phyloP scores from a whole-genome alignment of 257 asterid species.

The Solanum neorickii region DNA sequence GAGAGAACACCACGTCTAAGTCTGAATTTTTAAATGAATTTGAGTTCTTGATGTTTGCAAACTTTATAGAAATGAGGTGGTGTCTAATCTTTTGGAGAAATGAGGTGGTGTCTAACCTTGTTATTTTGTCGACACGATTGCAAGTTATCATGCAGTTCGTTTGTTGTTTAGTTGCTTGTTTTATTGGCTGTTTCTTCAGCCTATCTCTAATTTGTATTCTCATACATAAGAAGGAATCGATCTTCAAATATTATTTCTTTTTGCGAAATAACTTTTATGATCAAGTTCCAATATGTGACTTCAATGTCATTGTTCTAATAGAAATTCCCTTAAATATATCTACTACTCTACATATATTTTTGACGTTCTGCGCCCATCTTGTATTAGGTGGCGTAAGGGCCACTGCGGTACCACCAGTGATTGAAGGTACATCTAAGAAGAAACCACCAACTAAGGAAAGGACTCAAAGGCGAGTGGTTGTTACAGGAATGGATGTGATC shows the following conservation, averaged over 20 bases:
- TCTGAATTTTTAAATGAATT: background rate
- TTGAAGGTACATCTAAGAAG: slow-evolving; percentile 32
- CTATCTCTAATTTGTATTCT: background rate
- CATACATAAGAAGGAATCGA: background rate
- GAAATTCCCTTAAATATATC: background rate
- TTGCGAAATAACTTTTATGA: background rate
- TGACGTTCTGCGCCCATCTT: background rate
- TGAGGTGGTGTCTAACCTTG: background rate
- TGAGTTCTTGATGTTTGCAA: background rate
- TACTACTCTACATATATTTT: background rate
- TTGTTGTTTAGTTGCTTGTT: background rate
- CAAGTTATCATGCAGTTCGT: background rate
- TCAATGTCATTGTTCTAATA: background rate
- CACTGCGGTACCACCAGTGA: slow-evolving; percentile 34
- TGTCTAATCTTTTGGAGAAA: background rate
- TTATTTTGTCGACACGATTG: background rate
- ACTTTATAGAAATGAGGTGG: background rate
- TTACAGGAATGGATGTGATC: slow-evolving; percentile 92
- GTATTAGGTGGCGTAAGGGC: slow-evolving; percentile 44
- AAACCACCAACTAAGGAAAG: slow-evolving; percentile 42
- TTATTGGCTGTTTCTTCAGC: background rate
- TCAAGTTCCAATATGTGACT: background rate
- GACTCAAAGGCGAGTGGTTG: slow-evolving; percentile 59
- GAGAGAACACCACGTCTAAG: background rate
- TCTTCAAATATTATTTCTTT: background rate